Percentiles rank a stretch among this genome's conserved stretches.
phyloP scores from a whole-genome alignment of 805 yeast genomes.

The Ogataea neopini region DNA sequence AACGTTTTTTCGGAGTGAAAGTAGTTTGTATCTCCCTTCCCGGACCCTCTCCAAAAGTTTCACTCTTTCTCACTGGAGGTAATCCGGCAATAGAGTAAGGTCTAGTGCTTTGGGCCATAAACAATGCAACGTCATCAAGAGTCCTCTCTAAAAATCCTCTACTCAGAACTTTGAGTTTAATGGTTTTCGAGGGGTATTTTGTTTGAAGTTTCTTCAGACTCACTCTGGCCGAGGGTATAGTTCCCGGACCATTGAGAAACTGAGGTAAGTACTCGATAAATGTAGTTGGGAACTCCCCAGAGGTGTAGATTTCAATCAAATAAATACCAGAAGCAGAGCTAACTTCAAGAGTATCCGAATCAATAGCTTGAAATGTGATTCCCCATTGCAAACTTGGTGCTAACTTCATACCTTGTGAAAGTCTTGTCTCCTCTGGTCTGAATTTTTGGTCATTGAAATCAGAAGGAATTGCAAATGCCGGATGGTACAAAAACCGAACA shows the following conservation, averaged over 20 bases:
- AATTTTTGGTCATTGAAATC: conserved; percentile 51
- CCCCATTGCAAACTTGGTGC: conserved; percentile 36
- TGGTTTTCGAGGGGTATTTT: conserved; percentile 33
- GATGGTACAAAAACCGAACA: conserved; percentile 77
- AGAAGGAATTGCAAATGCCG: conserved; percentile 68
- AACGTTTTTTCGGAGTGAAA: conserved; percentile 19
- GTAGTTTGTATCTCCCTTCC: conserved; percentile 20
- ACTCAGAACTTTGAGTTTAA: conserved; percentile 55
- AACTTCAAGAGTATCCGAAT: conserved; percentile 45
- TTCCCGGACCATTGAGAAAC: conserved; percentile 58
- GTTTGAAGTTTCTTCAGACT: conserved; percentile 47
- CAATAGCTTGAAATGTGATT: conserved; percentile 50
- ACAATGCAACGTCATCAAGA: conserved; percentile 49
- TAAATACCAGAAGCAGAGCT: conserved; percentile 68
- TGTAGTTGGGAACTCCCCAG: conserved; percentile 59
- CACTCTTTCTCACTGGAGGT: conserved; percentile 23
- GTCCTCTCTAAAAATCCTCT: conserved; percentile 60
- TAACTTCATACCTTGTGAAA: conserved; percentile 34
- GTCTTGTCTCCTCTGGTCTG: conserved; percentile 33
- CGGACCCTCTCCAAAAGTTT: conserved; percentile 25
- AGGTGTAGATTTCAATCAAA: conserved; percentile 67
- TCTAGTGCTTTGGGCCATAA: conserved; percentile 26
- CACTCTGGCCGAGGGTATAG: conserved; percentile 43
- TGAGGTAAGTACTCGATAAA: conserved; percentile 62
- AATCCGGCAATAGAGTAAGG: conserved; percentile 19